Conservation (phyloP, 73 alveolate genomes). For the Blepharisma stoltei region DNA sequence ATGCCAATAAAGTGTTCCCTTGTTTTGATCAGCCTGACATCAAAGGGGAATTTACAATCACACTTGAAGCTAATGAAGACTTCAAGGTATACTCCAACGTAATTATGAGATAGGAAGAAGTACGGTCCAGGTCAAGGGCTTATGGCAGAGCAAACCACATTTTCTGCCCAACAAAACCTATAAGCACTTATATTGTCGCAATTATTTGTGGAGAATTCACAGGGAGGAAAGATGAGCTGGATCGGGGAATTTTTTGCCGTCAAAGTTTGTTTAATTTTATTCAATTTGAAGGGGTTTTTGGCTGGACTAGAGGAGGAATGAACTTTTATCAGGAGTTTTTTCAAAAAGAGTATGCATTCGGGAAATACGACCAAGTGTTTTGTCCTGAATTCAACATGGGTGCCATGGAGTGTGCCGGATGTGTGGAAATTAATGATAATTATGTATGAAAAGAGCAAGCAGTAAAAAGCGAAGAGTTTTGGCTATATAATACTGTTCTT, state of each 20-base stretch:
- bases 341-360: conserved; percentile 76
- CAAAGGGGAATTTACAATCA: conserved; percentile 74
- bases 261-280: conserved; percentile 61
- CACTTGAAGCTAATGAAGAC: conserved; percentile 50
- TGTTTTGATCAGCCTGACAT: conserved; percentile 90
- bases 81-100: conserved; percentile 57
- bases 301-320: conserved; percentile 55
- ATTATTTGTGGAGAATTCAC: conserved; percentile 31
- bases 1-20: conserved; percentile 75
- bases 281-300: conserved; percentile 55
- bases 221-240: conserved; percentile 50
- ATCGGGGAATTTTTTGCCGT: conserved; percentile 76
- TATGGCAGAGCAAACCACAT: background rate
- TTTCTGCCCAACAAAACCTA: conserved; percentile 3
- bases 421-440: conserved; percentile 87
- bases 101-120: background rate
- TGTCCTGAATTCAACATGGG: conserved; percentile 92
- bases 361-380: conserved; percentile 82
- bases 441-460: conserved; percentile 76
- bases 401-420: conserved; percentile 98
- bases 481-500: conserved; percentile 70
- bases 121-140: conserved; percentile 32
- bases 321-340: conserved; percentile 72
- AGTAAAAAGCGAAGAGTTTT: conserved; percentile 66
- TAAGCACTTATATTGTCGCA: conserved; percentile 34